A percentile compares a stretch with the other conserved stretches of the same genome.
These are phyloP conservation scores for Astrephomene gubernaculifera DNA, from an alignment of 139 green algal species.

Conservation along the genomic window DNA sequence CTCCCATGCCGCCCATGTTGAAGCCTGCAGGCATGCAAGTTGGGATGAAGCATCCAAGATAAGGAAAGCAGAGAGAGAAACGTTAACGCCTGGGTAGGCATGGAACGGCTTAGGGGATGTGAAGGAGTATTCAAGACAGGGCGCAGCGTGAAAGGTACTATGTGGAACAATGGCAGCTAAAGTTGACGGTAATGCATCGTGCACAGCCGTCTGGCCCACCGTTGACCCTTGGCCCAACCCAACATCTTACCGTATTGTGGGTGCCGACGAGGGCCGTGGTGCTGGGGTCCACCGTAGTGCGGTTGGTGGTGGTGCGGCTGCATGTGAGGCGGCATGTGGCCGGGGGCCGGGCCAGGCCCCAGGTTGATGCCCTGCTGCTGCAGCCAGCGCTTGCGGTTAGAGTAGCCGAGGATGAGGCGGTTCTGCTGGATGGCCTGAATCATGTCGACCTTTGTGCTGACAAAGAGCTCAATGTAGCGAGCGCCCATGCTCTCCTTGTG, in stretches of 20 bases:
- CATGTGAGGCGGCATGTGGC: constrained; percentile 32
- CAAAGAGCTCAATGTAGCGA: constrained; percentile 88
- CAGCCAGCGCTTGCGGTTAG: constrained; percentile 56
- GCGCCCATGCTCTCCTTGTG: constrained; percentile 79
- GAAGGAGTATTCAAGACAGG: background rate
- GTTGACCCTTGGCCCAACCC: no score
- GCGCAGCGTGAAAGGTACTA: no score
- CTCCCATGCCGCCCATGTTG: constrained; percentile 37
- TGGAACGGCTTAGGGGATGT: background rate
- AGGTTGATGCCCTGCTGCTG: constrained; percentile 50
- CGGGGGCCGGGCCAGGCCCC: background rate
- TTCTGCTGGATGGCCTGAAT: constrained; percentile 62
- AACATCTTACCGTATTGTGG: constrained; percentile 40
- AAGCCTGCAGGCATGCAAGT: constrained; percentile 39
- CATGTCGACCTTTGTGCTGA: constrained; percentile 68
- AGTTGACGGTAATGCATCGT: no score
- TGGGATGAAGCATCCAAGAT: background rate
- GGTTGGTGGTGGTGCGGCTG: constrained; percentile 21
- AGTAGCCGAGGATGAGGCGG: constrained; percentile 48
- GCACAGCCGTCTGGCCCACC: no score
- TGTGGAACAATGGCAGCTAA: no score
- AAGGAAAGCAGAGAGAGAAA: background rate
- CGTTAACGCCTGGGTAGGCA: background rate
- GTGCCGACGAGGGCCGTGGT: constrained; percentile 30
- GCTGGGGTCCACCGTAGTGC: constrained; percentile 6